Evolutionary conservation across 139 green algal species (phyloP).

Genomic region (Chlorella vulgaris): DNA sequence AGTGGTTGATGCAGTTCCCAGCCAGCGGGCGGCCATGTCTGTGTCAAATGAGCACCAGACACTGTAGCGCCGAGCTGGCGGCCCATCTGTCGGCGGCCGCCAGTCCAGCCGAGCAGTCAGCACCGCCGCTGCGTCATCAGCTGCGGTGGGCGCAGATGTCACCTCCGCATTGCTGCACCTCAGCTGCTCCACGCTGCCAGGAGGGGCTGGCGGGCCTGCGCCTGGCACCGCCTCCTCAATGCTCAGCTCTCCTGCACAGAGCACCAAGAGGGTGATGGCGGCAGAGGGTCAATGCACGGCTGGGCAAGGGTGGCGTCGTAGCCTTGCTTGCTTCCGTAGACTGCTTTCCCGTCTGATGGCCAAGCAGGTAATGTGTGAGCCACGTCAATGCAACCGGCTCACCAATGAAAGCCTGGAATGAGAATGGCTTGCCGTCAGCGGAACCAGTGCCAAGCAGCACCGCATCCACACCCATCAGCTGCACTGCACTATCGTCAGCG

Average conservation of each 20-base stretch:
- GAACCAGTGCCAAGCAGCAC: not conserved
- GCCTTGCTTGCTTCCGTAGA: no score
- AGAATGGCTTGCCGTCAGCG: not conserved
- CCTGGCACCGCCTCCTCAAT: not conserved
- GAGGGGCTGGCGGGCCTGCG: not conserved
- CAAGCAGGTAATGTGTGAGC: no score
- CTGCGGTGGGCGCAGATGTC: not conserved
- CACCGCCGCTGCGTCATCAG: not conserved
- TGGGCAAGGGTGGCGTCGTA: no score
- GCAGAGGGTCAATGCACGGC: no score
- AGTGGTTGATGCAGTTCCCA: not conserved
- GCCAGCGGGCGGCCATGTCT: not conserved
- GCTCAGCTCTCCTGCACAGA: constrained; percentile 15
- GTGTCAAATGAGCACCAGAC: not conserved
- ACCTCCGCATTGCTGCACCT: not conserved
- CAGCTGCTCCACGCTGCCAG: not conserved
- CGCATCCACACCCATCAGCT: not conserved
- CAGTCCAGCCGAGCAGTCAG: not conserved
- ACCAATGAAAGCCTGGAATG: constrained; percentile 3
- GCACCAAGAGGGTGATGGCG: not conserved
- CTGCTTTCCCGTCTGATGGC: no score
- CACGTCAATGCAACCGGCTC: not conserved
- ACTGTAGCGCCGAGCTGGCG: not conserved
- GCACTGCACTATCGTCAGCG: not conserved
- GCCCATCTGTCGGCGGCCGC: not conserved